phyloP scores from a whole-genome alignment of 805 yeast species.

The Jamesozyma spencerorum region DNA sequence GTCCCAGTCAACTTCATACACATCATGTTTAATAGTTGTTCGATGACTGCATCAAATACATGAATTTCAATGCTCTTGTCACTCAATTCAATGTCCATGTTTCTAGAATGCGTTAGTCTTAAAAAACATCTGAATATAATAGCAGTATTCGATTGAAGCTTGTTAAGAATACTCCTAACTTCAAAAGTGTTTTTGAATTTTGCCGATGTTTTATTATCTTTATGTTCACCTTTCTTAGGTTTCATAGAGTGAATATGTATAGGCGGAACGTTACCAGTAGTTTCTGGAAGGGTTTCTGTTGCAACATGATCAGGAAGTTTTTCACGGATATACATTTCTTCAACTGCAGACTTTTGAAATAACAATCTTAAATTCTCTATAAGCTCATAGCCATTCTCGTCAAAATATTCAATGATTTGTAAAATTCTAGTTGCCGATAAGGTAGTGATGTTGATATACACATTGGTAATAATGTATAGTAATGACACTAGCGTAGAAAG shows the following conservation, averaged over 20 bases:
- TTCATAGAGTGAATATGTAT: conserved; percentile 36
- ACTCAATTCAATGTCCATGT: conserved; percentile 16
- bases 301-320: conserved; percentile 41
- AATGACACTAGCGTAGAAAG: conserved; percentile 34
- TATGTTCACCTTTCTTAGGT: conserved; percentile 30
- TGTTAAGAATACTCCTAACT: conserved; percentile 41
- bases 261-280: conserved; percentile 34
- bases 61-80: conserved; percentile 36
- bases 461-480: conserved; percentile 45
- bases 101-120: conserved; percentile 38
- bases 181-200: conserved; percentile 56
- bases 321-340: conserved; percentile 46
- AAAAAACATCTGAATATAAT: conserved; percentile 37
- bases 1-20: conserved; percentile 8
- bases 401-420: conserved; percentile 22
- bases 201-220: conserved; percentile 41
- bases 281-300: conserved; percentile 30
- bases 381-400: conserved; percentile 32
- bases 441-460: conserved; percentile 45
- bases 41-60: conserved; percentile 31
- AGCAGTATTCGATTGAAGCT: conserved; percentile 39
- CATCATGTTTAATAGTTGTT: conserved; percentile 25
- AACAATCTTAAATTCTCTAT: conserved; percentile 37
- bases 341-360: conserved; percentile 44
- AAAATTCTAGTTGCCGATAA: conserved; percentile 38